Evolutionary conservation across 768 basidiomycete genomes (phyloP).

Genomic region (Boletus huronensis): DNA sequence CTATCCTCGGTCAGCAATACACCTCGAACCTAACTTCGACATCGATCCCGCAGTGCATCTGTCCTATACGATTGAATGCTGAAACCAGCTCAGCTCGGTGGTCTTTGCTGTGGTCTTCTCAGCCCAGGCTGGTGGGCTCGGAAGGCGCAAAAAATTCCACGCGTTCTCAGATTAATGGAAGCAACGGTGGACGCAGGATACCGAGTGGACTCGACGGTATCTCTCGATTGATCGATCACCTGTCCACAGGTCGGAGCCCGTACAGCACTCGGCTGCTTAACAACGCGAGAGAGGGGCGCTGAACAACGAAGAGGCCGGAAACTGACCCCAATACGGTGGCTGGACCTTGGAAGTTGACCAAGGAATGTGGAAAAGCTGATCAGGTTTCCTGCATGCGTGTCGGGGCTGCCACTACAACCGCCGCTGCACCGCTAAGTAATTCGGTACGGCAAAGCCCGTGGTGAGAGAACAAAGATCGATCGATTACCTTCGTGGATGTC

Average conservation of each 20-base stretch:
- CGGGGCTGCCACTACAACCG: neutral
- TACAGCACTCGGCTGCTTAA: neutral
- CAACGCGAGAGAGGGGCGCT: neutral
- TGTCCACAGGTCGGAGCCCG: neutral
- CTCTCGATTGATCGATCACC: neutral
- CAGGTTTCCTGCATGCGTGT: neutral
- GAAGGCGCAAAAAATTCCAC: neutral
- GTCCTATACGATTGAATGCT: neutral
- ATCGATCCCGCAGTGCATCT: neutral
- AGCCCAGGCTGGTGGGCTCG: neutral
- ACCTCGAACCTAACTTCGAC: neutral
- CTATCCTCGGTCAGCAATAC: neutral
- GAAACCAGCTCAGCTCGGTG: neutral
- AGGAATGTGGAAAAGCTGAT: neutral
- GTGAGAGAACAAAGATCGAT: too few species aligned
- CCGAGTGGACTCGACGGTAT: neutral
- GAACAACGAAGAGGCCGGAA: neutral
- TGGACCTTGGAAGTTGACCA: neutral
- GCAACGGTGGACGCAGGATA: neutral
- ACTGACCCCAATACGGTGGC: neutral
- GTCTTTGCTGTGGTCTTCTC: neutral
- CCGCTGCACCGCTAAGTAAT: neutral
- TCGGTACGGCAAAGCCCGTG: neutral
- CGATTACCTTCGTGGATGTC: neutral
- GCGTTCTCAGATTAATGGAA: constrained; percentile 1